Evolutionary conservation across 345 rosid genomes (phyloP).

Genomic region (Bretschneidera sinensis): DNA sequence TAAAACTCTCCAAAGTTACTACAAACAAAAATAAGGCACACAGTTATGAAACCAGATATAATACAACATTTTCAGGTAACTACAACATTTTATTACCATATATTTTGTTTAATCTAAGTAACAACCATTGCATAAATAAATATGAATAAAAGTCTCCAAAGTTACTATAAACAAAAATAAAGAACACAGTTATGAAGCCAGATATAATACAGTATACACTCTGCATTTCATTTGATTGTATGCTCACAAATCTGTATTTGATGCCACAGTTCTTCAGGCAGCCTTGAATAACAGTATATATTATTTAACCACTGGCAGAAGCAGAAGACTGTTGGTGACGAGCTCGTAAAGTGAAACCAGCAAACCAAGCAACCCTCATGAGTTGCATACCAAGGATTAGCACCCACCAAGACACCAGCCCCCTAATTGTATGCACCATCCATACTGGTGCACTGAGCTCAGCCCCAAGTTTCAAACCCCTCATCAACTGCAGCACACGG

Average conservation of each 20-base stretch:
- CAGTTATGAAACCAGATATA: neutral
- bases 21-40: too few relatives aligned
- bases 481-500: constrained; percentile 75
- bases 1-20: too few relatives aligned
- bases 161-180: too few relatives aligned
- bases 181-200: neutral
- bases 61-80: too few relatives aligned
- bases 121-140: too few relatives aligned
- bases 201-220: neutral
- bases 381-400: too few relatives aligned
- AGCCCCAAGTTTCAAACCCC: constrained; percentile 71
- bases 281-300: constrained; percentile 7
- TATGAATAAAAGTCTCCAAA: too few relatives aligned
- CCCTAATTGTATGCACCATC: constrained; percentile 73
- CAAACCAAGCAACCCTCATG: constrained; percentile 98
- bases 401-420: constrained; percentile 91
- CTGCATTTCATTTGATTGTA: neutral
- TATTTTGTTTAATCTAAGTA: too few relatives aligned
- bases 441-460: constrained; percentile 74
- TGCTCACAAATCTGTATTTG: too few relatives aligned
- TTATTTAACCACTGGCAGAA: constrained; percentile 26
- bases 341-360: constrained; percentile 57
- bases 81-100: too few relatives aligned
- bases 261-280: constrained; percentile 10
- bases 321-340: constrained; percentile 21